Base-by-base conservation (phyloP, 495 filamentous ascomycete species). In the Coniosporium apollinis region DNA sequence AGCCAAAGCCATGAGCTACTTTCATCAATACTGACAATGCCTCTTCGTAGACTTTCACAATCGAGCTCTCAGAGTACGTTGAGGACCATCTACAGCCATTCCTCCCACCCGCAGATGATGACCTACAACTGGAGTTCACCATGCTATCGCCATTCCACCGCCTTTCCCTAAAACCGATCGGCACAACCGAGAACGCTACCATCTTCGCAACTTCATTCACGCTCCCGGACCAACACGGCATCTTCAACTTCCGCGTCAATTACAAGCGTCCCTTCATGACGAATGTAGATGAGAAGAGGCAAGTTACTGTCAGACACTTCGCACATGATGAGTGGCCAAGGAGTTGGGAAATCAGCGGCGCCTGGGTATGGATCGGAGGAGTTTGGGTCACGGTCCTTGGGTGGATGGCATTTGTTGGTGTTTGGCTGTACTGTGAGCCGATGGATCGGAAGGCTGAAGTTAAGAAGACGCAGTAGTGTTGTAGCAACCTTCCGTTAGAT, bases 131-230 rank as follows among this genome's bases (percentile, higher is more conserved):
- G 38, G 89, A 97, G 58, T 92, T 94, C 65, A 84, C 74, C 59
- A 97, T 97, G 89, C 79, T 97, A 10, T 94, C 87, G 5, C 89
- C 91, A 44, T 94, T 91, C 74, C 80, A 94, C 62, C 86, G 91
- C n/a, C 68, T 94, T 15, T 56, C 70, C 39, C 76, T 97, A 4
- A 30, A 51, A 18, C 78, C 76, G 11, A 57, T 60, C 13, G 29
- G 49, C 5, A 39, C 57, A 9, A 80, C 77, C 0, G 46, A 64
- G 22, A 79, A 79, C 48, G 72, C 72, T 46, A 77, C 82, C 22
- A 65, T 79, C 22, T 97, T 74, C 66, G 69, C 70, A 44, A 62
- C 72, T 4, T 64, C 68, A 15, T 94, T 96, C 63, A 76, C 65
- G 39, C 64, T 83, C 8, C 89, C 89, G 5, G 91, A 96, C 51